Evolutionary conservation across 1,284 basidiomycete genomes (phyloP), one percentile per base, ranked within the genome.

Genomic region (Sutorius eximius): DNA sequence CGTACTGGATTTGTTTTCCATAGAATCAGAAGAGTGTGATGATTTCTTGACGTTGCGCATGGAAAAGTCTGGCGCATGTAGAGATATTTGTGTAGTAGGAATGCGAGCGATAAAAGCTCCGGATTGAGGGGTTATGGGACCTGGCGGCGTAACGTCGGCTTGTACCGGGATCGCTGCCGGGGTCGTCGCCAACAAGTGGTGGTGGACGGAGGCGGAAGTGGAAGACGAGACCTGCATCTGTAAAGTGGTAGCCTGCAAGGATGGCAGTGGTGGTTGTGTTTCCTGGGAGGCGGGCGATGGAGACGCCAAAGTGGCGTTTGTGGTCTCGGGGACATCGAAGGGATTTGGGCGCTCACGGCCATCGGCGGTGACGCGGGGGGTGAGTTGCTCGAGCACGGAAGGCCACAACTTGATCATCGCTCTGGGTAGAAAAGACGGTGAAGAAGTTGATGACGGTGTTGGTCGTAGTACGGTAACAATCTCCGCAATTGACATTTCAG

Each of bases 1-100:
- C 62, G 68, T 45, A 60, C 69, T 53, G 67, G 78, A 59, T 54
- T 67, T 71, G 63, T 73, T 73, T 65, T 71, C 60, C 62, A 72
- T 66, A 49, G 73, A 55, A 65, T 61, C 57, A 64, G 71, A 57
- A 43, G 48, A 68, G 58, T 69, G 66, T 42, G 56, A 45, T 53
- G 65, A 62, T 71, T 75, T 64, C 78, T 77, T 59, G 76, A 66
- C 52, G 64, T 73, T 76, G 61, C 82, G 81, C 84, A 88, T 89
- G 68, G 83, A 82, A 75, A 89, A 89, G 65, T 83, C 80, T 69
- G 89, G 89, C 41, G 86, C 85, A 87, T 89, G 83, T 77, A 91
- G 77, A 61, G 87, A 85, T 67, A 90, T 82, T 57, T 84, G 81
- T 44, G 87, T 88, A 45, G 87, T 87, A 58, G 88, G 85, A 63